These are phyloP conservation scores for Aspergillus luchuensis DNA, from an alignment of 2,329 filamentous ascomycete genomes.

Conservation along the genomic window DNA sequence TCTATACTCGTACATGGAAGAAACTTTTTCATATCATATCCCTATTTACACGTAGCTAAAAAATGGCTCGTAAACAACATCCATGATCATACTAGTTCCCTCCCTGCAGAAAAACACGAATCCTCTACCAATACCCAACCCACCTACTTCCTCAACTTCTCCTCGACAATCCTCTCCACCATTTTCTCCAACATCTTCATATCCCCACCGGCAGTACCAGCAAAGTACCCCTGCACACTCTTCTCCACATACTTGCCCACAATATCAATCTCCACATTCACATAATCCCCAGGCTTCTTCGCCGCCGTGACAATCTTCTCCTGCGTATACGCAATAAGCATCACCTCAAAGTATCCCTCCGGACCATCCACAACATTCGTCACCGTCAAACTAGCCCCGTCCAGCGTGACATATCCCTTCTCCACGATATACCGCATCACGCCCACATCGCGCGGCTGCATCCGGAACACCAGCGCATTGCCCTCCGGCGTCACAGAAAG, in stretches of 20 bases:
- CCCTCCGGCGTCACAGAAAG: conserved; percentile 74
- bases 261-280: conserved; percentile 94
- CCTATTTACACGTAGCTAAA: not conserved
- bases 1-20: not conserved
- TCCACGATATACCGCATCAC: conserved; percentile 88
- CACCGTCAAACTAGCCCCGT: conserved; percentile 91
- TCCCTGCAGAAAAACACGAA: conserved; percentile 2
- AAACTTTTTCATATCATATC: not conserved
- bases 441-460: conserved; percentile 68
- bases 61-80: not conserved
- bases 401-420: conserved; percentile 93
- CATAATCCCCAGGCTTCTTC: conserved; percentile 76
- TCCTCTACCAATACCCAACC: too few species aligned
- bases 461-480: conserved; percentile 84
- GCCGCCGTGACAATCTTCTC: conserved; percentile 80
- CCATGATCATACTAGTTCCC: not conserved
- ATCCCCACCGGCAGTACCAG: conserved; percentile 41
- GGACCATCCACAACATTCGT: conserved; percentile 78
- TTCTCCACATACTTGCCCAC: conserved; percentile 69
- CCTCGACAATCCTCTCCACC: conserved; percentile 73
- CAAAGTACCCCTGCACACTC: conserved; percentile 79
- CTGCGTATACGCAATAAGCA: conserved; percentile 97
- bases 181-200: conserved; percentile 68
- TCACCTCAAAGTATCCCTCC: conserved; percentile 88
- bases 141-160: conserved; percentile 56